Conservation (phyloP, 2,329 filamentous ascomycete genomes). For the Neoascochyta sp. region DNA sequence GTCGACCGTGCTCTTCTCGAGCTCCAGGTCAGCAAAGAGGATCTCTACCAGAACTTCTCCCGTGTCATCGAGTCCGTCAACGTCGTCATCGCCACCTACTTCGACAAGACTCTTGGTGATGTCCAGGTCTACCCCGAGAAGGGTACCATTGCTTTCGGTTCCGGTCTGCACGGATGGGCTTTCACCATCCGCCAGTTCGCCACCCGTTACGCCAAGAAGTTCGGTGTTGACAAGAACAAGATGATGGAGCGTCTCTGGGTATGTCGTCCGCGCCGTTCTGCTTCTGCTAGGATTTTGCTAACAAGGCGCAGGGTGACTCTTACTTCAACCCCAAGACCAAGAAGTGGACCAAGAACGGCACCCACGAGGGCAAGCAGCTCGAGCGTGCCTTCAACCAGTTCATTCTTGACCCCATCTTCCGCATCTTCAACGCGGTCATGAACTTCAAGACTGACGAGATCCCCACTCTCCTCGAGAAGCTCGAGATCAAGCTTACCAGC, state of each 20-base stretch:
- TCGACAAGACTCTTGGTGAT: conserved; percentile 94
- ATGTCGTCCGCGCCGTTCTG: conserved; percentile 36
- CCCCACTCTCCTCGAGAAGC: conserved; percentile 78
- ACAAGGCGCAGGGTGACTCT: conserved; percentile 70
- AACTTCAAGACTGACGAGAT: conserved; percentile 98
- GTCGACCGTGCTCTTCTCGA: conserved; percentile 99
- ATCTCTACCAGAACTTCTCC: conserved; percentile 99
- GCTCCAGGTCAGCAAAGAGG: conserved; percentile 97
- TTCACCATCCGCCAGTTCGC: conserved; percentile 99
- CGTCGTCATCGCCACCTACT: conserved; percentile 99
- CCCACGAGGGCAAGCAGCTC: conserved; percentile 78
- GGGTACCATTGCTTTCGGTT: conserved; percentile 98
- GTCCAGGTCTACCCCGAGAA: conserved; percentile 98
- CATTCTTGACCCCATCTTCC: conserved; percentile 99
- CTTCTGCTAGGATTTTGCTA: conserved; percentile 15
- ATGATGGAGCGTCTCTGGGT: conserved; percentile 99
- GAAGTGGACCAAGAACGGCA: conserved; percentile 95
- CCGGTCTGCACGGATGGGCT: conserved; percentile 99
- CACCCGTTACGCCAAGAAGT: conserved; percentile 96
- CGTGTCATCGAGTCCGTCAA: conserved; percentile 99
- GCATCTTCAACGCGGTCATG: conserved; percentile 94
- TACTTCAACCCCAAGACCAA: conserved; percentile 99
- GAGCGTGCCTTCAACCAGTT: conserved; percentile 99
- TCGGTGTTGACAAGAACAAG: conserved; percentile 99
- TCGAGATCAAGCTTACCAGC: conserved; percentile 80